These are phyloP conservation scores for Salix purpurea DNA, from an alignment of 345 rosid species.

Conservation along the genomic window DNA sequence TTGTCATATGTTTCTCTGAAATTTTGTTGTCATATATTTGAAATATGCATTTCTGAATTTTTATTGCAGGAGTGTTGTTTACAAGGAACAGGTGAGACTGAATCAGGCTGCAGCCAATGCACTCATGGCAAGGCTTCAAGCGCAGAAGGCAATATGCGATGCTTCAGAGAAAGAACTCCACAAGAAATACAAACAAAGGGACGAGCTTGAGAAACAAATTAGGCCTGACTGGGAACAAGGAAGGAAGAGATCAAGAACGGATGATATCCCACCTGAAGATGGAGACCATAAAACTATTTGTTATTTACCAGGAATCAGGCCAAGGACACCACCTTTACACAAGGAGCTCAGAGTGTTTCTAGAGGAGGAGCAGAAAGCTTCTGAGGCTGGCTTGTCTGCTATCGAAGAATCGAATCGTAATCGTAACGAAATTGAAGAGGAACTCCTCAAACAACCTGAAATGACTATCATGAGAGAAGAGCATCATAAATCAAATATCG, in stretches of 20 bases:
- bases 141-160: slow-evolving; percentile 86
- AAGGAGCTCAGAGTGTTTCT: slow-evolving; percentile 65
- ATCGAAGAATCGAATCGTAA: slow-evolving; percentile 32
- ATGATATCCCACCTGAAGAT: slow-evolving; percentile 48
- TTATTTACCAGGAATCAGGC: slow-evolving; percentile 60
- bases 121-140: slow-evolving; percentile 86
- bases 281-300: slow-evolving; percentile 44
- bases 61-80: slow-evolving; percentile 72
- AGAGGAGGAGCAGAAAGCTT: slow-evolving; percentile 69
- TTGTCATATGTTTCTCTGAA: too few species aligned
- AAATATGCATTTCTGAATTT: background rate
- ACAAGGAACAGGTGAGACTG: slow-evolving; percentile 87
- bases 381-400: slow-evolving; percentile 34
- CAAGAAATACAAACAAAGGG: slow-evolving; percentile 73
- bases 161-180: slow-evolving; percentile 85
- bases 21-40: background rate
- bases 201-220: slow-evolving; percentile 69
- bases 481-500: slow-evolving; percentile 30
- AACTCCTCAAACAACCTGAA: slow-evolving; percentile 22
- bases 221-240: slow-evolving; percentile 73
- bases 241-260: slow-evolving; percentile 74
- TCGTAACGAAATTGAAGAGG: slow-evolving; percentile 36
- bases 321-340: slow-evolving; percentile 42
- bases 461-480: slow-evolving; percentile 18
- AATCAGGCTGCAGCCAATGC: slow-evolving; percentile 84